phyloP scores from a whole-genome alignment of 352 stramenopile genomes.

The Halophytophthora batemanensis region DNA sequence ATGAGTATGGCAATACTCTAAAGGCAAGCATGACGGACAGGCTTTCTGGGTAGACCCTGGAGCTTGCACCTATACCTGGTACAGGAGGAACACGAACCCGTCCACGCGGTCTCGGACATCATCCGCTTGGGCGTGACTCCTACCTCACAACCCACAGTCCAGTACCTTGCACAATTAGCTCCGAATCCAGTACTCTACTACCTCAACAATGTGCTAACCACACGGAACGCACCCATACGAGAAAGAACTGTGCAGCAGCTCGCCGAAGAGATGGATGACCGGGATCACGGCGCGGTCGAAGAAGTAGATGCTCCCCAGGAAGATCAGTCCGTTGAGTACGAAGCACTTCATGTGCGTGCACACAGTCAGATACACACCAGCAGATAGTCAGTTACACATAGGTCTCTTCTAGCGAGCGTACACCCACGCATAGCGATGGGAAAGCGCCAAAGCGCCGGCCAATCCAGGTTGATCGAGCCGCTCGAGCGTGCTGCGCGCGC shows the following conservation, averaged over 20 bases:
- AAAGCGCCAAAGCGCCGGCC: background rate
- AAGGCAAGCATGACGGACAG: background rate
- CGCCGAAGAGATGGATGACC: slow-evolving; percentile 85
- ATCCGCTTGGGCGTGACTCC: slow-evolving; percentile 53
- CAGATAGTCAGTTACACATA: background rate
- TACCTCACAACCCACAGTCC: slow-evolving; percentile 3
- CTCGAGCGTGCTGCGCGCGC: background rate
- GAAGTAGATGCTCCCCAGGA: slow-evolving; percentile 89
- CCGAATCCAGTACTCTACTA: background rate
- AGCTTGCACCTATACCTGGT: slow-evolving; percentile 43
- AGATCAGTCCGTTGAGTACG: slow-evolving; percentile 88
- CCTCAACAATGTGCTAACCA: background rate
- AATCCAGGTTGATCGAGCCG: background rate
- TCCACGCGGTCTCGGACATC: slow-evolving; percentile 77
- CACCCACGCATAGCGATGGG: background rate
- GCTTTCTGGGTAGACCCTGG: background rate
- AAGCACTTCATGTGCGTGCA: slow-evolving; percentile 48
- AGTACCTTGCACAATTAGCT: background rate
- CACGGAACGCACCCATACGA: slow-evolving; percentile 41
- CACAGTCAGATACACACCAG: background rate
- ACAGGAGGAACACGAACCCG: slow-evolving; percentile 83
- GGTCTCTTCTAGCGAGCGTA: slow-evolving; percentile 3
- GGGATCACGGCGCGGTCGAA: slow-evolving; percentile 83
- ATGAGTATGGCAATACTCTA: background rate
- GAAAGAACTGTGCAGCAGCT: slow-evolving; percentile 72